phyloP scores from a whole-genome alignment of 345 rosid genomes.

The Erodium maritimum region DNA sequence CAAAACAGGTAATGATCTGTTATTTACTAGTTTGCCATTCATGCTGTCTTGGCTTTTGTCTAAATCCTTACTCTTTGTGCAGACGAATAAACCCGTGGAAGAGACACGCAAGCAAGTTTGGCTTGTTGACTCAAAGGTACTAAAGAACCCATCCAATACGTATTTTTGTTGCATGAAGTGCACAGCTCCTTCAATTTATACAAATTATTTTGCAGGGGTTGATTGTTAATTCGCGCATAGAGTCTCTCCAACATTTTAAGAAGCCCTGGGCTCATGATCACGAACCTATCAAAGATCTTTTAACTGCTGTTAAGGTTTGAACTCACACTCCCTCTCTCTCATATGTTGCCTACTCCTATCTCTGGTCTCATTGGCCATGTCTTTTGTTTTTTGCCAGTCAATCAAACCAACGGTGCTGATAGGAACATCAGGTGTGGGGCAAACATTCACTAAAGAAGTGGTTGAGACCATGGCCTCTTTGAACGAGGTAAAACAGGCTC shows the following conservation, averaged over 20 bases:
- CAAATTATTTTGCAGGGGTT: conserved; percentile 48
- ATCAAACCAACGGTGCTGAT: conserved; percentile 88
- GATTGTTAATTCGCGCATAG: conserved; percentile 70
- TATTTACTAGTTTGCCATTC: conserved; percentile 2
- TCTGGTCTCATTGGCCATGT: not conserved
- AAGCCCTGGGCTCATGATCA: conserved; percentile 95
- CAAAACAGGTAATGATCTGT: conserved; percentile 51
- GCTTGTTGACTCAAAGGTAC: conserved; percentile 93
- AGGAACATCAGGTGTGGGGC: conserved; percentile 91
- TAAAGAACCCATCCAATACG: not conserved
- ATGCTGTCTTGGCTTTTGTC: not conserved
- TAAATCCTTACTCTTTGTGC: conserved; percentile 10
- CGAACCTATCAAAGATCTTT: conserved; percentile 51
- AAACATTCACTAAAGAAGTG: conserved; percentile 76
- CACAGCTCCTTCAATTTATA: not conserved
- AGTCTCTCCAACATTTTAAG: conserved; percentile 89
- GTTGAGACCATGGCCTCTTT: conserved; percentile 82
- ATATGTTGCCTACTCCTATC: not conserved
- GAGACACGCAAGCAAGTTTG: conserved; percentile 76
- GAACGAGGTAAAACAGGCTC: conserved; percentile 44
- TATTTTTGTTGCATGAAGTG: too few relatives aligned
- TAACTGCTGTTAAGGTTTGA: conserved; percentile 61
- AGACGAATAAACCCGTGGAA: conserved; percentile 70
- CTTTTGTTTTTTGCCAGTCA: conserved; percentile 27
- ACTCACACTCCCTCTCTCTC: conserved; percentile 13